Evolutionary conservation across 1,284 basidiomycete species (phyloP), one percentile per base, ranked within the genome.

Genomic region (Rhodotorula glutinis): DNA sequence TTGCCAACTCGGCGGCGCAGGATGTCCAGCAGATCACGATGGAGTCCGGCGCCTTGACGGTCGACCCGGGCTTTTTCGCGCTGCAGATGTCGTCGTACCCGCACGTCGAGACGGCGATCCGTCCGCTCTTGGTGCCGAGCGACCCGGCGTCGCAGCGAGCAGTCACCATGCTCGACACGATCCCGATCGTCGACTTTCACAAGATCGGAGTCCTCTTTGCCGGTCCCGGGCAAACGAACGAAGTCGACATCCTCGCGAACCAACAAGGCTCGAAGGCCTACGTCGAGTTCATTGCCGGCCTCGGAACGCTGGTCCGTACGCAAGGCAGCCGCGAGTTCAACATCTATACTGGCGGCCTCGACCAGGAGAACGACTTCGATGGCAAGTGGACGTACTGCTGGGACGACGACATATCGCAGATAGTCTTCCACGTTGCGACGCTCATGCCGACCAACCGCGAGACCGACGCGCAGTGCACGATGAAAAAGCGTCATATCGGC

Each of bases 131-230:
- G 27, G 79, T 85, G 9, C 82, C 83, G 8, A 77, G 81, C 41
- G 81, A 82, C 58, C 79, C 81, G 8, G 77, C 78, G 17, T 85
- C 89, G 56, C 81, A 84, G 3, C 86, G 91, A 46, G 79, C 86
- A 4, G 83, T 94, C 73, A 82, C 85, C 21, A 85, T 83, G 7
- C 83, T 99, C 43, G 93, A 98, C 75, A 83, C 86, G 53, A 89
- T 90, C 60, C 93, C 94, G 0, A 93, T 98, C 69, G 96, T 98
- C 71, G 96, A 99, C 79, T 95, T 92, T 1, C 91, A 97, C 81
- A 95, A 96, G 80, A 90, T 98, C 51, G 96, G 93, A 4, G 90
- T 98, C 49, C 82, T 99, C 79, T 99, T 98, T 77, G 95, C 95
- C 53, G 95, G 90, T 0, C 91, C 92, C 3, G 91, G 91, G 0